Evolutionary conservation across 306 rosid species (phyloP).

Genomic region (Prunus mume): DNA sequence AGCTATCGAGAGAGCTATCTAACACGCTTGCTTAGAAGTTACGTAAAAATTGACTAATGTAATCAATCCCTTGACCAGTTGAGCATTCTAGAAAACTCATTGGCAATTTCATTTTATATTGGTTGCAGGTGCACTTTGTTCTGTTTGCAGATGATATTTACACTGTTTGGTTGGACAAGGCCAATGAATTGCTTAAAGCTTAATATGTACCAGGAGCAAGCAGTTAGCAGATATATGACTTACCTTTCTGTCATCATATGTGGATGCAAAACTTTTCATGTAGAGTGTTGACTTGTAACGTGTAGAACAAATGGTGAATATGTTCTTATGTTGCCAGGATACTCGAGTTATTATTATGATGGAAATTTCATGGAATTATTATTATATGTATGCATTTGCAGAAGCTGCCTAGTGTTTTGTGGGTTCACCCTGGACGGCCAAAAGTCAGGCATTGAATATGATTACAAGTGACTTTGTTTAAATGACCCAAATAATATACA

Average conservation of each 20-base stretch:
- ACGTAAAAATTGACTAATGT: not conserved
- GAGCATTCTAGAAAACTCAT: not conserved
- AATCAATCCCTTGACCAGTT: not conserved
- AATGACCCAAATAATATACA: too few relatives aligned
- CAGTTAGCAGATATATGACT: not conserved
- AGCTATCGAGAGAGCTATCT: too few relatives aligned
- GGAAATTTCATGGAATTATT: not conserved
- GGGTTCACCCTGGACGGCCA: too few relatives aligned
- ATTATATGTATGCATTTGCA: not conserved
- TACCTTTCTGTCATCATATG: not conserved
- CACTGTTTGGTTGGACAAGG: conserved; percentile 59
- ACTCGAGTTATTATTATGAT: not conserved
- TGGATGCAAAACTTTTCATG: not conserved
- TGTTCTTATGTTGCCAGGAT: not conserved
- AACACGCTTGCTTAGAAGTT: not conserved
- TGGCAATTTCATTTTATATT: conserved; percentile 5
- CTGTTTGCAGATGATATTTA: conserved; percentile 52
- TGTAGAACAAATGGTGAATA: not conserved
- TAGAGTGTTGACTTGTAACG: not conserved
- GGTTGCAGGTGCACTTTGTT: conserved; percentile 79
- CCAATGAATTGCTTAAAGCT: conserved; percentile 48
- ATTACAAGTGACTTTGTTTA: too few relatives aligned
- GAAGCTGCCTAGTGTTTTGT: not conserved
- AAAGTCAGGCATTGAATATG: too few relatives aligned
- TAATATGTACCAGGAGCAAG: conserved; percentile 16